Conservation (phyloP, 176 grass and related monocot species). For the Leersia perrieri region DNA sequence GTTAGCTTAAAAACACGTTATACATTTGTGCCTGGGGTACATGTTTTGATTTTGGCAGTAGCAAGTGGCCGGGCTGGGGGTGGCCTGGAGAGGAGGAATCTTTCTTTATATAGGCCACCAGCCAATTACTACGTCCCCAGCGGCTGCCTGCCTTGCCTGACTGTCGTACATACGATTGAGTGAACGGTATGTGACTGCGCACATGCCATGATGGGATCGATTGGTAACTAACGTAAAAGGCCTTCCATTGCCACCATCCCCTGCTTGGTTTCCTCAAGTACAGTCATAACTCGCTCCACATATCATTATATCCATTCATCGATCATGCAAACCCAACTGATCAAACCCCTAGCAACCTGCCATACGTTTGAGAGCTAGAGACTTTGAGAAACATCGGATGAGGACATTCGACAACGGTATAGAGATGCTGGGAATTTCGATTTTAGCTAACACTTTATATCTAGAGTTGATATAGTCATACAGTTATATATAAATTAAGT, state of each 20-base stretch:
- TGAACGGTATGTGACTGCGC: slow-evolving; percentile 10
- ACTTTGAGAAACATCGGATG: neutral
- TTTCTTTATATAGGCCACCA: slow-evolving; percentile 17
- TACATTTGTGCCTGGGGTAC: too few relatives aligned
- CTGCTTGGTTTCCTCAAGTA: slow-evolving; percentile 28
- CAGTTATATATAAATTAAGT: too few relatives aligned
- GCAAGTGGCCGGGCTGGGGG: neutral
- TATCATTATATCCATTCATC: neutral
- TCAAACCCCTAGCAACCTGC: too few relatives aligned
- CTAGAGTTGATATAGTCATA: too few relatives aligned
- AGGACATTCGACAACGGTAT: too few relatives aligned
- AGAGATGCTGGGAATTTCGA: too few relatives aligned
- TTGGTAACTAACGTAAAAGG: slow-evolving; percentile 28
- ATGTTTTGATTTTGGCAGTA: neutral
- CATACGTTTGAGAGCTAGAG: too few relatives aligned
- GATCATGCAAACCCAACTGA: too few relatives aligned
- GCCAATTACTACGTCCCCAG: neutral
- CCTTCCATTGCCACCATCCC: slow-evolving; percentile 27
- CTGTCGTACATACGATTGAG: neutral
- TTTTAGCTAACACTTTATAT: too few relatives aligned
- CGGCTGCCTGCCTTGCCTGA: neutral
- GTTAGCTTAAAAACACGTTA: too few relatives aligned
- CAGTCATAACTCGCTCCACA: neutral
- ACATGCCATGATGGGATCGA: slow-evolving; percentile 50
- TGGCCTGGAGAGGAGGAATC: slow-evolving; percentile 11